These are phyloP conservation scores for Marchantia polymorpha DNA, from an alignment of 225 moss, liverwort and hornwort species.

Conservation along the genomic window DNA sequence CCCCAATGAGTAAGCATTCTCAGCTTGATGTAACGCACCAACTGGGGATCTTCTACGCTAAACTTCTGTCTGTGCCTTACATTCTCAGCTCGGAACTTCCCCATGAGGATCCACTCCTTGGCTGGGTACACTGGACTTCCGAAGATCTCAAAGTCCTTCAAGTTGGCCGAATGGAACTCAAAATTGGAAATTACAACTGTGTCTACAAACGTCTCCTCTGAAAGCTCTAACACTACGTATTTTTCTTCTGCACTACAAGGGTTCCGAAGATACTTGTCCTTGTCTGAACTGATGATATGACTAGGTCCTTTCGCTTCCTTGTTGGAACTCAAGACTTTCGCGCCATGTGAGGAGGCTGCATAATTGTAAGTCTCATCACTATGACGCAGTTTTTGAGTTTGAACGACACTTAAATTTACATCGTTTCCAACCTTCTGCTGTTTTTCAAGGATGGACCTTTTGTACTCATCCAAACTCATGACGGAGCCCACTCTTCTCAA, in stretches of 20 bases:
- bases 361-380: constrained; percentile 74
- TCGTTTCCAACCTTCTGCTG: constrained; percentile 37
- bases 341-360: constrained; percentile 70
- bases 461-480: constrained; percentile 83
- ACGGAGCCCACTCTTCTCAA: constrained; percentile 53
- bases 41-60: constrained; percentile 64
- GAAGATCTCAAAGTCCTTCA: constrained; percentile 79
- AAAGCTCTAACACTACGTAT: constrained; percentile 65
- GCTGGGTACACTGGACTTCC: constrained; percentile 77
- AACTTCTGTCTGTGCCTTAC: constrained; percentile 82
- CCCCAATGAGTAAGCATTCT: constrained; percentile 85
- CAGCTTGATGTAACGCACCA: constrained; percentile 74
- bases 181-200: constrained; percentile 74
- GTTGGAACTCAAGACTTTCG: constrained; percentile 69
- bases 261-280: constrained; percentile 89
- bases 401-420: constrained; percentile 53
- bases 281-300: constrained; percentile 73
- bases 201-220: constrained; percentile 86
- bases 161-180: constrained; percentile 85
- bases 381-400: constrained; percentile 54
- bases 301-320: constrained; percentile 89
- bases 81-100: constrained; percentile 85
- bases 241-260: constrained; percentile 88
- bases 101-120: constrained; percentile 71
- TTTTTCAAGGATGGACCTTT: constrained; percentile 52